Evolutionary conservation across 192 early-diverging fungal species (phyloP), one percentile per base, ranked within the genome.

Genomic region (Lunasporangiospora selenospora): DNA sequence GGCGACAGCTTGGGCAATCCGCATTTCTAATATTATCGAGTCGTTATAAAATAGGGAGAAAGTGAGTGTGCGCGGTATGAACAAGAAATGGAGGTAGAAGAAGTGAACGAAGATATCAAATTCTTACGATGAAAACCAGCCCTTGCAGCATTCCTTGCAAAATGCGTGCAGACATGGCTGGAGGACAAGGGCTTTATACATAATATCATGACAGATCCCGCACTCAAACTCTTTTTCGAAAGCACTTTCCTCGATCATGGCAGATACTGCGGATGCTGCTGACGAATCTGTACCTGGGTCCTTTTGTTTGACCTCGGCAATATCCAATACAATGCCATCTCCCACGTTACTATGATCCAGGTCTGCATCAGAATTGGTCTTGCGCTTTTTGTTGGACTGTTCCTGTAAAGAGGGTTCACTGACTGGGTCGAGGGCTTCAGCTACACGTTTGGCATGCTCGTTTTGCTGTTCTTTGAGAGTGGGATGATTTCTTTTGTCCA

Each of bases 161-260:
- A 76, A 76, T 7, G 65, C 40, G 39, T 76, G 75, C 2, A 67
- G 49, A 21, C 75, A 76, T 1, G 75, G 75, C 19, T 67, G 75
- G n/a, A 76, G 52, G 6, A 58, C 54, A 16, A 67, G 47, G 1
- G 75, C 42, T 8, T 60, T 67, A 29, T 76, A 49, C 64, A 76
- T 66, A 32, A 76, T 76, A 8, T 76, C 75, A 18, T 67, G 59
- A 34, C 75, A 76, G n/a, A 76, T 67, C 3, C 59, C 47, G 15
- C 69, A 73, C 6, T 50, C 59, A 40, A 73, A 73, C 23, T 73
- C 69, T 19, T 57, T 62, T 36, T 73, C 69, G 24, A 73, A 73
- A 6, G 49, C 53, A 5, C 10, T 39, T 34, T 67, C 53, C n/a
- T 58, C 65, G n/a, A n/a, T n/a, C n/a, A n/a, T n/a, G n/a, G n/a